Base-by-base conservation (phyloP, 2,329 filamentous ascomycete genomes). In the Ceratocystis ficicola region DNA sequence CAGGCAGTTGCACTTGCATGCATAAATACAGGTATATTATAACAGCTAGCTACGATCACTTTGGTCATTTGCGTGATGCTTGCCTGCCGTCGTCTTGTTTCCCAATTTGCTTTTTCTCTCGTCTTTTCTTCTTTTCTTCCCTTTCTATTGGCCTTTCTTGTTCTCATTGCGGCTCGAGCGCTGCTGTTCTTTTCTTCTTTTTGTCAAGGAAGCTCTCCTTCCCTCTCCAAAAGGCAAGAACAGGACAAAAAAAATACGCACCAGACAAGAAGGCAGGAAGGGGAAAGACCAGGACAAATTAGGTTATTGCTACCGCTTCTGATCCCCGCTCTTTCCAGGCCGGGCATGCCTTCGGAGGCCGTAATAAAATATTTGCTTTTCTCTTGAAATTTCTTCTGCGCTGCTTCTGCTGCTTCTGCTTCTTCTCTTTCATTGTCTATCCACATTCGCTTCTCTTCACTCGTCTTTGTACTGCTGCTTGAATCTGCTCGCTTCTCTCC, bases 311-410 rank as follows among this genome's bases (percentile, higher is more conserved):
- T 55, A 22, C 50, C 50, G 50, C 50, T 55, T 55, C 50, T 22
- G 50, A 25, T 36, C 7, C 50, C 50, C 17, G 50, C 15, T 22
- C 50, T 55, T 55, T 55, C 50, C 10, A n/a, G 25, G 10, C 50
- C 50, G n/a, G 10, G 0, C 20, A 12, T 28, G 2, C 50, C 46
- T 50, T 36, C 32, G 32, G 32, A 8, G 7, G 7, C 32, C 10
- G 8, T 10, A 36, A 36, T 36, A 10, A 36, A 36, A 36, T 36
- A 36, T 36, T 36, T 36, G 10, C n/a, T 15, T 44, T 61, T 17
- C 59, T 15, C 48, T 63, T 25, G 3, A 25, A 63, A n/a, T 60
- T 20, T 65, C 15, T 22, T 60, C 60, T 48, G 36, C 48, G 62
- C 25, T 46, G 4, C 30, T 60, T 59, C n/a, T 41, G 62, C 25